Percentiles rank a stretch among this genome's conserved stretches.
Evolutionary conservation across 169 alveolate genomes (phyloP).

Genomic region (Cryptosporidium muris): DNA sequence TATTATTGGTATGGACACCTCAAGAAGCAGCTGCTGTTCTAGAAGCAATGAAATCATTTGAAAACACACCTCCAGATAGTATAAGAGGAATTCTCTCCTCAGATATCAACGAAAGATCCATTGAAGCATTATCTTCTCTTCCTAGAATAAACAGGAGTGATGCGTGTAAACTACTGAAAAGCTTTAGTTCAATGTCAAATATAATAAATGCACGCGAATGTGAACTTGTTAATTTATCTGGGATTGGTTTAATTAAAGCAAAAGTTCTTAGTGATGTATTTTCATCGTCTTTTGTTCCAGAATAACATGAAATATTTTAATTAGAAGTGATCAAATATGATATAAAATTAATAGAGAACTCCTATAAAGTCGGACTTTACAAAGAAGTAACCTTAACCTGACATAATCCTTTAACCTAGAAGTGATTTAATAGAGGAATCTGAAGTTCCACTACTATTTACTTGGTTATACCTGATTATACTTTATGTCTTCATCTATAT

Average conservation of each 20-base stretch:
- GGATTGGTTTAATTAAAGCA: constrained; percentile 71
- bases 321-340: not conserved
- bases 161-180: constrained; percentile 68
- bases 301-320: not conserved
- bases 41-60: constrained; percentile 71
- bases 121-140: constrained; percentile 70
- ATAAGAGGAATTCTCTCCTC: constrained; percentile 56
- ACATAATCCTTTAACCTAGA: no score
- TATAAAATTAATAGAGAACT: not conserved
- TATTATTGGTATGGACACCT: constrained; percentile 49
- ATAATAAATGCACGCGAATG: constrained; percentile 57
- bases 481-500: no score
- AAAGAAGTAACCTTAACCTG: not conserved
- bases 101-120: constrained; percentile 52
- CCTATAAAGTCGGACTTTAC: no score
- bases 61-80: constrained; percentile 55
- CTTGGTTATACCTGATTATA: no score
- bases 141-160: constrained; percentile 73
- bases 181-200: constrained; percentile 70
- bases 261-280: constrained; percentile 45
- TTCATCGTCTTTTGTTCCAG: not conserved
- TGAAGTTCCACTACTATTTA: no score
- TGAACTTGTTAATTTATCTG: constrained; percentile 71
- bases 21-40: constrained; percentile 73
- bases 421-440: no score